These are phyloP conservation scores for Spathaspora girioi DNA, from an alignment of 805 yeast species.

Conservation along the genomic window DNA sequence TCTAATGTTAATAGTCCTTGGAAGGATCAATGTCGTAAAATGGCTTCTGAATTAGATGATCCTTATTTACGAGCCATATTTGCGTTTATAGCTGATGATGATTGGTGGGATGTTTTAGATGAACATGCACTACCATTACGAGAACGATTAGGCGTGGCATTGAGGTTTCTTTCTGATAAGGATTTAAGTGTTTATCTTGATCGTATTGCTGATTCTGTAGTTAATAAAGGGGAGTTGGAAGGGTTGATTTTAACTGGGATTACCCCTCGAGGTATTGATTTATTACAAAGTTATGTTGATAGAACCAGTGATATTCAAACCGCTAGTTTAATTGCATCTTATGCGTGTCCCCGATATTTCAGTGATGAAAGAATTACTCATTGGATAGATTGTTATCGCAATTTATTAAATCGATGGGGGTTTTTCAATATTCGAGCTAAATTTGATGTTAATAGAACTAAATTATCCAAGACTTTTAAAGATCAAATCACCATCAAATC, in stretches of 20 bases:
- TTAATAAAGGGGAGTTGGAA: slow-evolving; percentile 79
- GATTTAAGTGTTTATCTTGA: slow-evolving; percentile 72
- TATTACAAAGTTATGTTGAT: slow-evolving; percentile 83
- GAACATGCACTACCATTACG: slow-evolving; percentile 84
- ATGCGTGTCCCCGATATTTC: slow-evolving; percentile 82
- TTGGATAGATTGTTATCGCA: slow-evolving; percentile 75
- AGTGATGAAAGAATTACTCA: slow-evolving; percentile 65
- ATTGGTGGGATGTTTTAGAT: slow-evolving; percentile 94
- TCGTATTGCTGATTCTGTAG: slow-evolving; percentile 66
- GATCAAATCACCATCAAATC: slow-evolving; percentile 48
- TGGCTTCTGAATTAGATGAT: slow-evolving; percentile 84
- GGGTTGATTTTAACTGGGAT: slow-evolving; percentile 91
- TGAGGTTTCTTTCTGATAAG: slow-evolving; percentile 76
- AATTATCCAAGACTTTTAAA: slow-evolving; percentile 49
- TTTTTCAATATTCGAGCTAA: slow-evolving; percentile 74
- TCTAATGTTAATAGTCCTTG: slow-evolving; percentile 67
- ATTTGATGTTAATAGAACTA: slow-evolving; percentile 77
- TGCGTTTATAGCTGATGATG: slow-evolving; percentile 89
- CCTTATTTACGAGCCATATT: slow-evolving; percentile 90
- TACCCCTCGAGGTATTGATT: slow-evolving; percentile 76
- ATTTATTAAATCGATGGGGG: slow-evolving; percentile 74
- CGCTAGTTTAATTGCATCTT: slow-evolving; percentile 76
- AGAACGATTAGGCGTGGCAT: slow-evolving; percentile 87
- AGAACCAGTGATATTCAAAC: slow-evolving; percentile 89
- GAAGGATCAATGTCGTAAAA: slow-evolving; percentile 87